Percentiles rank a stretch among this genome's conserved stretches.
Evolutionary conservation across 306 rosid genomes (phyloP).

Genomic region (Astragalus membranaceus): DNA sequence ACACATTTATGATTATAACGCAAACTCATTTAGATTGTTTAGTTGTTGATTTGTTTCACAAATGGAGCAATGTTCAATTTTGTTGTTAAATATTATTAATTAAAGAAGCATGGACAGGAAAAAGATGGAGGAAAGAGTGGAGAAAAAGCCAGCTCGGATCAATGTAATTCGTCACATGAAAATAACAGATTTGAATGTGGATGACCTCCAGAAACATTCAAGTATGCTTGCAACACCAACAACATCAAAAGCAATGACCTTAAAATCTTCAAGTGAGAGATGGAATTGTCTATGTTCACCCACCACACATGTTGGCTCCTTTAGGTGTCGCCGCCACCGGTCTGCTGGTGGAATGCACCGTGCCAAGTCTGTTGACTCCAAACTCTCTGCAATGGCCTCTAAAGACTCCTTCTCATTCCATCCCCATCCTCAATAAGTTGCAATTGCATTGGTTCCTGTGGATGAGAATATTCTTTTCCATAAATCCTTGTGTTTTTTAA

Average conservation of each 20-base stretch:
- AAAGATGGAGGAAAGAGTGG: conserved; percentile 30
- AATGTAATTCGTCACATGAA: conserved; percentile 12
- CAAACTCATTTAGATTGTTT: not conserved
- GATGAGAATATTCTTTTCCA: not conserved
- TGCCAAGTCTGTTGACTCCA: conserved; percentile 40
- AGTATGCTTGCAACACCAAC: conserved; percentile 24
- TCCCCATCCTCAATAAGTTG: conserved; percentile 17
- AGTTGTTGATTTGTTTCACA: not conserved
- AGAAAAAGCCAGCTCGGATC: conserved; percentile 12
- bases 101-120: not conserved
- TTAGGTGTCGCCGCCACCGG: conserved; percentile 60
- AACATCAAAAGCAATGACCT: not conserved
- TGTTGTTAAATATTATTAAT: not conserved
- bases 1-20: not conserved
- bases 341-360: not conserved
- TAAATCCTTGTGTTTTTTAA: not conserved
- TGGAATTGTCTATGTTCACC: conserved; percentile 62
- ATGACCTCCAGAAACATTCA: conserved; percentile 31
- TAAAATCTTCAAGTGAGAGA: conserved; percentile 32
- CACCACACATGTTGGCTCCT: conserved; percentile 64
- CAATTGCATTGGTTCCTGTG: too few species aligned
- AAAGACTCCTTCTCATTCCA: conserved; percentile 11
- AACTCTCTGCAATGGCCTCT: conserved; percentile 35
- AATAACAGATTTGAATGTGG: conserved; percentile 23
- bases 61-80: not conserved